These are phyloP conservation scores for Phytophthora hybrid DNA, from an alignment of 352 stramenopile species.

Conservation along the genomic window DNA sequence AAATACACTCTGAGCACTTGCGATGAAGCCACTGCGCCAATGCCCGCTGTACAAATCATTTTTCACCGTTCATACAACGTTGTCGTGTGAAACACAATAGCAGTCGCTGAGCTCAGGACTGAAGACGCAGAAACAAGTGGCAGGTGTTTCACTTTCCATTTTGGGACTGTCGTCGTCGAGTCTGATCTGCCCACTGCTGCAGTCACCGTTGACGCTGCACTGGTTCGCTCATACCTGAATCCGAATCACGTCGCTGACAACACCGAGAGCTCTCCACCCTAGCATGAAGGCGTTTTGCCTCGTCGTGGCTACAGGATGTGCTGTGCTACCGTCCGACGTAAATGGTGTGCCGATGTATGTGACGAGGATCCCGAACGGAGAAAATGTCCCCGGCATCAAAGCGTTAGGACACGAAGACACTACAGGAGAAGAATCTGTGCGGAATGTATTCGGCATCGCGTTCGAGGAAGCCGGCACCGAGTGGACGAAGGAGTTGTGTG, in stretches of 20 bases:
- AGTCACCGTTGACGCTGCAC: background rate
- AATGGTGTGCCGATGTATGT: slow-evolving; percentile 30
- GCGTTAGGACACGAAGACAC: slow-evolving; percentile 47
- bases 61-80: no score
- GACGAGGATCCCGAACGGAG: slow-evolving; percentile 38
- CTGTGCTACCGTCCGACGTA: background rate
- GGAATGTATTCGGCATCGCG: slow-evolving; percentile 59
- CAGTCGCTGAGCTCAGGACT: background rate
- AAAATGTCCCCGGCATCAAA: slow-evolving; percentile 36
- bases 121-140: background rate
- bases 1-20: no score
- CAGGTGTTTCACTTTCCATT: slow-evolving; percentile 22
- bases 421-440: slow-evolving; percentile 20
- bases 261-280: background rate
- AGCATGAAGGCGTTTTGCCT: slow-evolving; percentile 6
- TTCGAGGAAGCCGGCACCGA: slow-evolving; percentile 39
- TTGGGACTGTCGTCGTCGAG: slow-evolving; percentile 17
- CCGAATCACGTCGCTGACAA: background rate
- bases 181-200: slow-evolving; percentile 15
- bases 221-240: slow-evolving; percentile 1
- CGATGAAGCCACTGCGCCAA: no score
- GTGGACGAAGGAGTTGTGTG: slow-evolving; percentile 59
- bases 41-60: no score
- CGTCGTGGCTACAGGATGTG: background rate
- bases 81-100: no score